Base-by-base conservation (phyloP, 768 basidiomycete genomes). In the Roridomyces roridus region DNA sequence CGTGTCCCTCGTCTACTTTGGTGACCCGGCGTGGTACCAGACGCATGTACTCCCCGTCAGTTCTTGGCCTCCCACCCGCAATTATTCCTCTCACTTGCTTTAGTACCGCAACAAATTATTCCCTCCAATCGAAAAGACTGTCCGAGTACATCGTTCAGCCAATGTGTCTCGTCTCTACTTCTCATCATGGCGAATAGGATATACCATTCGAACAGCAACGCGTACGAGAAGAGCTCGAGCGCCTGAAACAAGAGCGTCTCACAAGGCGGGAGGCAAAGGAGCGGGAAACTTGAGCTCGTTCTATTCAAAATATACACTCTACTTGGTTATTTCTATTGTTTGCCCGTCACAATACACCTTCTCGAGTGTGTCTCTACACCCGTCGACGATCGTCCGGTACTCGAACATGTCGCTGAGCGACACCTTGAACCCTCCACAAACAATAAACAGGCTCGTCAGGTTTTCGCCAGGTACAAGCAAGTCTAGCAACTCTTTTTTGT, bases 21-120 rank as follows among this genome's bases (percentile, higher is more conserved):
- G 93, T 40, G 91, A 94, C 70, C 91, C 92, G 6, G 84, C 88
- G 37, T 95, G 93, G 93, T 95, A 94, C 67, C 80, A 82, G 51
- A 75, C 79, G 44, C 79, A 91, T 63, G 92, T 96, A 55, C 74
- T 91, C 31, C 92, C 93, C 8, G 89, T 92, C 69, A 35, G 76
- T 62, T 25, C 15, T 51, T 34, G 14, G 29, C 44, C 23, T 5
- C 18, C 26, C 29, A 21, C 10, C 17, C 29, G 31, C 47, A 11
- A 25, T 5, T 43, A 44, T 11, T 24, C 31, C 7, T 36, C 45
- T 18, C 26, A 50, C 34, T 24, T 23, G 31, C 2, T 49, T 37
- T 58, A 92, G 91, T 91, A 91, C 67, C 84, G 87, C 68, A 83
- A 89, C 44, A 85, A 78, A 66, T 74, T 92, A 18, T 90, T 92